Evolutionary conservation across 345 rosid species (phyloP), one percentile per base, ranked within the genome.

Genomic region (Gossypium thurberi): DNA sequence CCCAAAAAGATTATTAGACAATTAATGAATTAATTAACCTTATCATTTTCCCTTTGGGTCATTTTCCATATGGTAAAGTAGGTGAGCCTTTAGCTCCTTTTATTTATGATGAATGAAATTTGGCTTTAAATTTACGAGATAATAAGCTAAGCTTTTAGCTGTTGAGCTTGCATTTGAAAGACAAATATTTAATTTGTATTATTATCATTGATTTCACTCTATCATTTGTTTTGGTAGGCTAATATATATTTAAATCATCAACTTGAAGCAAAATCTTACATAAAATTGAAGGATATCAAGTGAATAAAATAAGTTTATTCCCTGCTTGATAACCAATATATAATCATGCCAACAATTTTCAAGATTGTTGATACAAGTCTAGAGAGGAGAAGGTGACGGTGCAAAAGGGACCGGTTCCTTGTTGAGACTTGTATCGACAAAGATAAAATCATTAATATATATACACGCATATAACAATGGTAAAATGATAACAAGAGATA

Each of bases 61-160:
- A 74, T 68, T 64, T 74, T 52, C 6, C 37, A 74, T 17, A 74
- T 17, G 40, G 51, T 60, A n/a, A 44, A 57, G 79, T 81, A 73
- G 87, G 78, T 80, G 42, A 70, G 77, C 46, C 8, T 75, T 69
- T 67, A 10, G 78, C 71, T 44, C 26, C 37, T 33, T 33, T 33
- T 4, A 3, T 28, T 28, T 3, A 33, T 33, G 79, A 76, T 79
- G 82, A 51, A 55, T 4, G 40, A 6, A 47, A 7, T 69, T 59
- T 81, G 66, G 69, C 23, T 55, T 70, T 81, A 79, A 76, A 64
- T 47, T 69, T 65, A n/a, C 33, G 58, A 59, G 74, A 65, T 33
- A 33, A 67, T 77, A 44, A 44, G 48, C 67, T 83, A 9, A 48
- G 47, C 10, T 51, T 70, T 63, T 48, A 3, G 3, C n/a, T 20